Evolutionary conservation across 1,284 basidiomycete genomes (phyloP), one percentile per base, ranked within the genome.

Genomic region (Ustilago cynodontis): DNA sequence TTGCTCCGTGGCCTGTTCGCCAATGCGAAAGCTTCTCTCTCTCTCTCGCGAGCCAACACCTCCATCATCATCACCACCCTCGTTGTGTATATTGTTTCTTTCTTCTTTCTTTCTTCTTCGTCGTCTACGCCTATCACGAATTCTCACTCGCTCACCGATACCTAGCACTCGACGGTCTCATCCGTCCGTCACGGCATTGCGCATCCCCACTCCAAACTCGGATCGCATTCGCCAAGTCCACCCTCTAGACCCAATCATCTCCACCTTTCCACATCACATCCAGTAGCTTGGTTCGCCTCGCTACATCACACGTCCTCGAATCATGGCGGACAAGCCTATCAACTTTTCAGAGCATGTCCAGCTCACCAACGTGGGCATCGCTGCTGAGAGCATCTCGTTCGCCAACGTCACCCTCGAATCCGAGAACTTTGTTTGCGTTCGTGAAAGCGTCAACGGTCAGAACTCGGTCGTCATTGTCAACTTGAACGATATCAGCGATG

Each of bases 371-470:
- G 89, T 99, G 80, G 96, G 95, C 81, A 91, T 99, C 79, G 94
- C 98, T 87, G 95, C 96, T 55, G 92, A 93, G 73, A 96, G 94
- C 76, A 99, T 99, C 86, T 95, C 94, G 39, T 99, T 99, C 89
- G 95, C 98, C 90, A 94, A 92, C 49, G 89, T 98, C 81, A 98
- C 95, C 9, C 90, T 98, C 81, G 95, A 98, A 88, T 96, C 94
- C 78, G 96, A 99, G 89, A 93, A 93, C 87, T 99, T 94, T 87
- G 97, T 98, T 83, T 98, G 94, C 86, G 90, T 95, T 74, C 91
- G 94, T 65, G 93, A 95, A 88, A 78, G 39, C 64, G 49, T 72
- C 63, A 82, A 77, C 54, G 74, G 70, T 26, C 69, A 76, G 31
- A 83, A 80, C 70, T 78, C 78, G 61, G 84, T 86, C 58, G 80